Evolutionary conservation across 768 basidiomycete genomes (phyloP).

Genomic region (Rhizopogon sp.): DNA sequence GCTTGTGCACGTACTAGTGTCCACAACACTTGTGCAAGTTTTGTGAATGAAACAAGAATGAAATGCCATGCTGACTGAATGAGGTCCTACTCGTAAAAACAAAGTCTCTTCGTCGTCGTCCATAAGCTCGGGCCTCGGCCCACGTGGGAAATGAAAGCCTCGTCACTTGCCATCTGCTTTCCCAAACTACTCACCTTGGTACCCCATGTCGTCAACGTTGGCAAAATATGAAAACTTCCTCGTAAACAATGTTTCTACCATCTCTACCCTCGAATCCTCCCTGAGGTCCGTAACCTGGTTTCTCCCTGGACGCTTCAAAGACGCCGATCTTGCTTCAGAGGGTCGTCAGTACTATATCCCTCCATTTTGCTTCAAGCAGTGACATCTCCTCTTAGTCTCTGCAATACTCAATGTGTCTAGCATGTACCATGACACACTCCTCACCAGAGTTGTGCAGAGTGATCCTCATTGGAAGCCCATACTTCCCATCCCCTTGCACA

Average conservation of each 20-base stretch:
- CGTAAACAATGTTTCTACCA: conserved; percentile 78
- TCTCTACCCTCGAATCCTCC: conserved; percentile 84
- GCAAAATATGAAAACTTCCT: conserved; percentile 81
- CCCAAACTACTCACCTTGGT: background rate
- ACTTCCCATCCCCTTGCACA: conserved; percentile 71
- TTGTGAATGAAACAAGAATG: background rate
- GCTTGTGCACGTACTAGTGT: too few relatives aligned
- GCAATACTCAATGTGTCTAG: conserved; percentile 83
- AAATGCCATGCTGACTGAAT: background rate
- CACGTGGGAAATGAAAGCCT: background rate
- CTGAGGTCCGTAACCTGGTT: conserved; percentile 93
- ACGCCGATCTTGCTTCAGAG: conserved; percentile 95
- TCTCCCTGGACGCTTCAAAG: conserved; percentile 93
- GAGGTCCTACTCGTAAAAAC: background rate
- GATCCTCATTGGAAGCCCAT: conserved; percentile 71
- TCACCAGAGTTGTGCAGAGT: conserved; percentile 57
- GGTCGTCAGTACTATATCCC: conserved; percentile 58
- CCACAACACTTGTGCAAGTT: background rate
- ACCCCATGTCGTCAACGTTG: conserved; percentile 53
- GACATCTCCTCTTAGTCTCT: conserved; percentile 54
- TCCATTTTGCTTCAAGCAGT: conserved; percentile 14
- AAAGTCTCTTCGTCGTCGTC: background rate
- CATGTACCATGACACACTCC: conserved; percentile 94
- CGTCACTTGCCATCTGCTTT: background rate
- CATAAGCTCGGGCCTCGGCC: background rate